Evolutionary conservation across 2,329 filamentous ascomycete species (phyloP).

Genomic region (Penicillium freii): DNA sequence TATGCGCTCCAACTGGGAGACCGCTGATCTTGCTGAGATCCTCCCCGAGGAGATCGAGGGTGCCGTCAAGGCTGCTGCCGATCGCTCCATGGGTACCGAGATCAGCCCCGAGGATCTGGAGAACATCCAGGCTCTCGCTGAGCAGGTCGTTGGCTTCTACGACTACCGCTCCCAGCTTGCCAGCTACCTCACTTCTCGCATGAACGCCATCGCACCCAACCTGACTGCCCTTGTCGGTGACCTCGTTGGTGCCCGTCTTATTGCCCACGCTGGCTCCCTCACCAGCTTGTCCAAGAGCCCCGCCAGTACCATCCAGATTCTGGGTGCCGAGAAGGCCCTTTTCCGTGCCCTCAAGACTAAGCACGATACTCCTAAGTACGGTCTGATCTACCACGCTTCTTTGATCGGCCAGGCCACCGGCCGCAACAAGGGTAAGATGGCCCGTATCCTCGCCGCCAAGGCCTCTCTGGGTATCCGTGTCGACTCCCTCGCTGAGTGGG

Average conservation of each 20-base stretch:
- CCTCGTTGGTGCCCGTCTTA: slow-evolving; percentile 88
- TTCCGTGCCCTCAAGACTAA: slow-evolving; percentile 99
- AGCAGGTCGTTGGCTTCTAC: slow-evolving; percentile 88
- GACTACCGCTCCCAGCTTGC: slow-evolving; percentile 87
- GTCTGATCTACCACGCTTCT: slow-evolving; percentile 87
- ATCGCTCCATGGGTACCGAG: slow-evolving; percentile 98
- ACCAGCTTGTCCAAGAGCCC: slow-evolving; percentile 94
- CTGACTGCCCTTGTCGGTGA: slow-evolving; percentile 90
- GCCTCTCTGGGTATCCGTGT: slow-evolving; percentile 89
- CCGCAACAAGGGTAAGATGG: slow-evolving; percentile 99
- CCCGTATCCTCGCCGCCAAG: slow-evolving; percentile 92
- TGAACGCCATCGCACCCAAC: slow-evolving; percentile 96
- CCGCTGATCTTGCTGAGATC: slow-evolving; percentile 79
- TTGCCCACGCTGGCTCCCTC: slow-evolving; percentile 90
- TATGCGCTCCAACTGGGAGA: slow-evolving; percentile 76
- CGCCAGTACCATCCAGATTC: slow-evolving; percentile 93
- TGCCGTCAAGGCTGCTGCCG: slow-evolving; percentile 88
- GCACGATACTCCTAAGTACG: slow-evolving; percentile 98
- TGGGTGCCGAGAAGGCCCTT: slow-evolving; percentile 96
- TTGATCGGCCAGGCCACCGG: slow-evolving; percentile 95
- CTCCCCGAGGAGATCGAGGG: slow-evolving; percentile 93
- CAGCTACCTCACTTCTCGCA: slow-evolving; percentile 84
- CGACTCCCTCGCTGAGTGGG: slow-evolving; percentile 80
- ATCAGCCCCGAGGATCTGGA: slow-evolving; percentile 89
- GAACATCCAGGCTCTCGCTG: slow-evolving; percentile 86